These are phyloP conservation scores for Pythium oligandrum DNA, from an alignment of 352 stramenopile genomes.

Conservation along the genomic window DNA sequence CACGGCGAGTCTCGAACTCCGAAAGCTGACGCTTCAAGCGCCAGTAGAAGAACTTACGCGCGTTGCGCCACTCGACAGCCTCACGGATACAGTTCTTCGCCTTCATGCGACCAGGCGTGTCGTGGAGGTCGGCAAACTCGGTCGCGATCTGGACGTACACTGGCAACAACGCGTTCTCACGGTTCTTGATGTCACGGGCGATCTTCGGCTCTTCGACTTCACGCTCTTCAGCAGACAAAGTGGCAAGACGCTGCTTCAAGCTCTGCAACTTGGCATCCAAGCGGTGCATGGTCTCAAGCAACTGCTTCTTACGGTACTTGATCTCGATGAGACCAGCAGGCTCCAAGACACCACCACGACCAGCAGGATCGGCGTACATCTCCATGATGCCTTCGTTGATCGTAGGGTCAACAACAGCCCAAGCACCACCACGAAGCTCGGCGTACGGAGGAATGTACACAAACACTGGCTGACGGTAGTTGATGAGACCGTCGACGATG, in stretches of 20 bases:
- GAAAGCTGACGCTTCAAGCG: slow-evolving; percentile 95
- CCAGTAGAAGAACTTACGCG: slow-evolving; percentile 98
- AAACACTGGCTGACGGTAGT: slow-evolving; percentile 99
- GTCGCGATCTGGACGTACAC: slow-evolving; percentile 98
- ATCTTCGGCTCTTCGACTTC: slow-evolving; percentile 49
- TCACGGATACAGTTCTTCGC: slow-evolving; percentile 97
- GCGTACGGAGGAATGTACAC: slow-evolving; percentile 99
- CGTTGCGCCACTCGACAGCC: slow-evolving; percentile 94
- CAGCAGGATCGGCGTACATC: slow-evolving; percentile 97
- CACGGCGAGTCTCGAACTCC: slow-evolving; percentile 91
- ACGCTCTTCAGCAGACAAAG: slow-evolving; percentile 41
- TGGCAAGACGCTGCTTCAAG: slow-evolving; percentile 78
- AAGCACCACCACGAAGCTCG: slow-evolving; percentile 98
- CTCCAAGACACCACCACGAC: slow-evolving; percentile 97
- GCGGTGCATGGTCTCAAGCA: slow-evolving; percentile 95
- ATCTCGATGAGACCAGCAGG: slow-evolving; percentile 97
- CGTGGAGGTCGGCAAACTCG: slow-evolving; percentile 99
- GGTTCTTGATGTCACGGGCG: slow-evolving; percentile 86
- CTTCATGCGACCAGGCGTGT: slow-evolving; percentile 99
- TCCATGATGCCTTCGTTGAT: slow-evolving; percentile 99
- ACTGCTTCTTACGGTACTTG: slow-evolving; percentile 99
- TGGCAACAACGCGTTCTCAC: slow-evolving; percentile 93
- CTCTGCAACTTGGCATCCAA: slow-evolving; percentile 92
- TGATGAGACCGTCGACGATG: slow-evolving; percentile 99
- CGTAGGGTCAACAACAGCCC: slow-evolving; percentile 99